Conservation (phyloP, 768 basidiomycete genomes). For the Crassisporium funariophilum region DNA sequence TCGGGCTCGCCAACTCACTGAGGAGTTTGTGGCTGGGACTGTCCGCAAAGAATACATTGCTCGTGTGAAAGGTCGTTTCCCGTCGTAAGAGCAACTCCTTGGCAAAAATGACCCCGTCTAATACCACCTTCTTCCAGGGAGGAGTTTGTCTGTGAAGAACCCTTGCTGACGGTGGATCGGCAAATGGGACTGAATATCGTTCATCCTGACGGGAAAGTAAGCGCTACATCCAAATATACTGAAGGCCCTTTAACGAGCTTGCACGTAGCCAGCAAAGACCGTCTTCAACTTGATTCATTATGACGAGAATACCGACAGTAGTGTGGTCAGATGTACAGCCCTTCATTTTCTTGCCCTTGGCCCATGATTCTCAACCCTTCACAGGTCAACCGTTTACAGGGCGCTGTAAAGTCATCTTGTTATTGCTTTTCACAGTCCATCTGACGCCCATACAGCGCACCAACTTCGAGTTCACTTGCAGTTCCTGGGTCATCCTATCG, state of each 20-base stretch:
- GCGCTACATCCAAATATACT: conserved; percentile 9
- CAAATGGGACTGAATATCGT: conserved; percentile 98
- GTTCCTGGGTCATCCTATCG: conserved; percentile 90
- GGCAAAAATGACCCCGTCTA: background rate
- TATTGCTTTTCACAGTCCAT: conserved; percentile 4
- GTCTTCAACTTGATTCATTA: conserved; percentile 84
- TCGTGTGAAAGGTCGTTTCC: conserved; percentile 82
- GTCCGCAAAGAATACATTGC: conserved; percentile 95
- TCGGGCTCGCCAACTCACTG: conserved; percentile 69
- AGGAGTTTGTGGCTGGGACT: conserved; percentile 79
- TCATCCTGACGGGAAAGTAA: conserved; percentile 91
- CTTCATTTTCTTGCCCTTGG: conserved; percentile 7
- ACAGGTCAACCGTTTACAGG: conserved; percentile 88
- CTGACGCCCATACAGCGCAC: conserved; percentile 62
- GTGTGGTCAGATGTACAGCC: conserved; percentile 78
- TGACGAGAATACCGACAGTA: conserved; percentile 77
- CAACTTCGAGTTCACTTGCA: conserved; percentile 98
- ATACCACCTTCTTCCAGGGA: conserved; percentile 47
- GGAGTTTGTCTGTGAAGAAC: conserved; percentile 82
- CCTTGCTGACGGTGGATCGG: conserved; percentile 88
- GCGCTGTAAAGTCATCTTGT: conserved; percentile 66
- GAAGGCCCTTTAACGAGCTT: conserved; percentile 5
- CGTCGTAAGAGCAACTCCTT: conserved; percentile 54
- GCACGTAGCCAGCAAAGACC: conserved; percentile 77
- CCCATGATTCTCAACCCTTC: conserved; percentile 8